Percentiles rank a stretch among this genome's conserved stretches.
phyloP scores from a whole-genome alignment of 805 yeast species.

The Candida insectalens region DNA sequence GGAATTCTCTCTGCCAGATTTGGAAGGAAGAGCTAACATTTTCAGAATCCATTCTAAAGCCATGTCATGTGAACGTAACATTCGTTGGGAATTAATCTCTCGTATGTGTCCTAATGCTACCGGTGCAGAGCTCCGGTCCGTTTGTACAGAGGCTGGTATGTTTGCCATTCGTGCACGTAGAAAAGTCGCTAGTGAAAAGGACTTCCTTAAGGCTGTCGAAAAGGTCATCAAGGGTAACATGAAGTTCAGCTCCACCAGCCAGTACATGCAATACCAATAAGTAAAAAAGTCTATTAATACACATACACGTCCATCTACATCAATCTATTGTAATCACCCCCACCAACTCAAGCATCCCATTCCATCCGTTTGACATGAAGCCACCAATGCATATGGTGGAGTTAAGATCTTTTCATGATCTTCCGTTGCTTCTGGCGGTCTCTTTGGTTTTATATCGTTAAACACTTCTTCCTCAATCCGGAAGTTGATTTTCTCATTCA shows the following conservation, averaged over 20 bases:
- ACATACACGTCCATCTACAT: neutral
- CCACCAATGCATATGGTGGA: slow-evolving; percentile 80
- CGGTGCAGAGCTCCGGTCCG: slow-evolving; percentile 97
- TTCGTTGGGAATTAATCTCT: slow-evolving; percentile 97
- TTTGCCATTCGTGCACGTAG: slow-evolving; percentile 97
- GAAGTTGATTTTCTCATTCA: slow-evolving; percentile 85
- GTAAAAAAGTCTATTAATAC: neutral
- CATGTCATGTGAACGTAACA: slow-evolving; percentile 95
- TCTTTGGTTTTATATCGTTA: slow-evolving; percentile 71
- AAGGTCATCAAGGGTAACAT: slow-evolving; percentile 97
- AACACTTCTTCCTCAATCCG: slow-evolving; percentile 86
- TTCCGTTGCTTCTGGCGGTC: slow-evolving; percentile 31
- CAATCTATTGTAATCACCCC: slow-evolving; percentile 37
- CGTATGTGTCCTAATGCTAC: slow-evolving; percentile 97
- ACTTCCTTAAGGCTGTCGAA: slow-evolving; percentile 94
- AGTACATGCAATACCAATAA: slow-evolving; percentile 96
- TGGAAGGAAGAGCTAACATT: slow-evolving; percentile 96
- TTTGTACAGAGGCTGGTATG: slow-evolving; percentile 99
- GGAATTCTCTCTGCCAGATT: slow-evolving; percentile 91
- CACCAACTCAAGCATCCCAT: slow-evolving; percentile 98
- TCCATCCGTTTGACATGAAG: slow-evolving; percentile 91
- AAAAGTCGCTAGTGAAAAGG: slow-evolving; percentile 97
- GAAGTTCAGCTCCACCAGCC: slow-evolving; percentile 94
- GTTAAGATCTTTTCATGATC: slow-evolving; percentile 27
- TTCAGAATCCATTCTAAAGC: slow-evolving; percentile 95